phyloP scores from a whole-genome alignment of 2,329 filamentous ascomycete species.

The Ascomycota sp. region DNA sequence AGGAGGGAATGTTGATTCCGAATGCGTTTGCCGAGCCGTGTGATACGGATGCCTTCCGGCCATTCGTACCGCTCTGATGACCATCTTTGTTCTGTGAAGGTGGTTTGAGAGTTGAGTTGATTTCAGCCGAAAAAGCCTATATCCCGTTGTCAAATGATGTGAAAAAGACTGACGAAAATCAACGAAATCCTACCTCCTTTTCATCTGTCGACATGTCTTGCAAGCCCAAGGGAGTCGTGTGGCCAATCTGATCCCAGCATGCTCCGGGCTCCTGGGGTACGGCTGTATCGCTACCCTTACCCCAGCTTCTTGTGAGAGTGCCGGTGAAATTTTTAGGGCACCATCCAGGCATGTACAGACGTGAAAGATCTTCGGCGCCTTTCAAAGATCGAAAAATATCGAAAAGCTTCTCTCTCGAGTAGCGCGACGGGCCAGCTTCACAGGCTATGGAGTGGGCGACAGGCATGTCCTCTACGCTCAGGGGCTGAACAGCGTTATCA shows the following conservation, averaged over 20 bases:
- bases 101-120: conserved; percentile 86
- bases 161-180: too few relatives aligned
- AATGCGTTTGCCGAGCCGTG: conserved; percentile 44
- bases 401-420: conserved; percentile 61
- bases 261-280: conserved; percentile 65
- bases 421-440: conserved; percentile 33
- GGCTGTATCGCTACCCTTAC: conserved; percentile 55
- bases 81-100: conserved; percentile 54
- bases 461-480: conserved; percentile 13
- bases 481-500: conserved; percentile 19
- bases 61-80: conserved; percentile 36
- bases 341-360: conserved; percentile 59
- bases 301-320: conserved; percentile 45
- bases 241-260: conserved; percentile 68
- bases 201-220: conserved; percentile 46
- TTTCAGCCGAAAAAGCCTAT: conserved; percentile 63
- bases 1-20: conserved; percentile 53
- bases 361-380: conserved; percentile 32
- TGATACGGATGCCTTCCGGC: conserved; percentile 69
- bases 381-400: conserved; percentile 42
- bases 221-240: conserved; percentile 50
- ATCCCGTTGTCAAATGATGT: background rate
- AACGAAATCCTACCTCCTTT: conserved; percentile 35
- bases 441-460: conserved; percentile 11
- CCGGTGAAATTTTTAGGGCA: conserved; percentile 55